phyloP scores from a whole-genome alignment of 2,329 filamentous ascomycete species.

The Scedosporium boydii region DNA sequence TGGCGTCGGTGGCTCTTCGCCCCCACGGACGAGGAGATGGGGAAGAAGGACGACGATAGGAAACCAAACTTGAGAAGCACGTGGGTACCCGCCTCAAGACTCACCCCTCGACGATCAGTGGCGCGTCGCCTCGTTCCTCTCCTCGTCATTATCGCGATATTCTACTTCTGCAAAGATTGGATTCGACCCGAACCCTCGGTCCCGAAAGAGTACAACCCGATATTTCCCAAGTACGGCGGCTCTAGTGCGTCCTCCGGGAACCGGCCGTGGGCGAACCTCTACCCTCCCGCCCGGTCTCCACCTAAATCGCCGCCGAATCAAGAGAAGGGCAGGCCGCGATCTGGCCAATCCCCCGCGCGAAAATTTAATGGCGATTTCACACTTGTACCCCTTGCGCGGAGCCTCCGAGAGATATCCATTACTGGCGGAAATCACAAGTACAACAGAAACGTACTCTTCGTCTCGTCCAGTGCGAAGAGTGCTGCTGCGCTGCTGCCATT shows the following conservation, averaged over 20 bases:
- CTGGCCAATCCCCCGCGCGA: background rate
- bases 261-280: conserved; percentile 8
- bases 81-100: conserved; percentile 20
- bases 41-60: conserved; percentile 52
- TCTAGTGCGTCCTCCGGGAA: background rate
- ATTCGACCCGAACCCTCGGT: conserved; percentile 56
- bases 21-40: conserved; percentile 44
- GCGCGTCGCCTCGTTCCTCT: conserved; percentile 44
- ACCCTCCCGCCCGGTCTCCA: background rate
- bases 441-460: conserved; percentile 71
- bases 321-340: background rate
- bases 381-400: conserved; percentile 54
- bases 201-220: conserved; percentile 25
- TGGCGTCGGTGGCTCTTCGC: conserved; percentile 26
- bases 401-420: conserved; percentile 49
- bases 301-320: background rate
- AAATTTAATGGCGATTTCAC: conserved; percentile 52
- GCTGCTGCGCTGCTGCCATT: conserved; percentile 65
- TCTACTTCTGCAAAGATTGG: conserved; percentile 34
- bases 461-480: conserved; percentile 64
- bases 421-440: conserved; percentile 33
- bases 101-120: conserved; percentile 22
- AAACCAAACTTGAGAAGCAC: conserved; percentile 14
- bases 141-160: conserved; percentile 34
- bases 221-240: conserved; percentile 8